Conservation (phyloP, 108 stramenopile genomes). For the Aurantiochytrium sp. region DNA sequence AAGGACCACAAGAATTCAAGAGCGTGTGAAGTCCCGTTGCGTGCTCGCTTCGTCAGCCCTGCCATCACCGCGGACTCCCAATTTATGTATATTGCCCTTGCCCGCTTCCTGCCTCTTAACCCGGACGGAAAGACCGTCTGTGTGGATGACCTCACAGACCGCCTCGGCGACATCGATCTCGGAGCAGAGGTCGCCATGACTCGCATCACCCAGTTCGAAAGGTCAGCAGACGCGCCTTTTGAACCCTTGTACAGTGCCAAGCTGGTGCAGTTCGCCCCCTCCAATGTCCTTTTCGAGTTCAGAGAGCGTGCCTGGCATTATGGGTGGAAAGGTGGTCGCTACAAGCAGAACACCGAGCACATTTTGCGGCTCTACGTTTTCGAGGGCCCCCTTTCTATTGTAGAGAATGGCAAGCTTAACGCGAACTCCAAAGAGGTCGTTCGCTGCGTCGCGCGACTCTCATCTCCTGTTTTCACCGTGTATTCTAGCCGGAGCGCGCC, state of each 20-base stretch:
- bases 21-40: neutral
- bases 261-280: neutral
- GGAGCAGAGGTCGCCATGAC: neutral
- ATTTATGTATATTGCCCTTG: neutral
- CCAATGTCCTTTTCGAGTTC: neutral
- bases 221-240: neutral
- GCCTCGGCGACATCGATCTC: neutral
- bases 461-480: neutral
- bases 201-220: neutral
- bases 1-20: neutral
- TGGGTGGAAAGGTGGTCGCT: neutral
- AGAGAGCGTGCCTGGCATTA: conserved; percentile 7
- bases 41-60: neutral
- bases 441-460: neutral
- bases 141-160: neutral
- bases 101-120: neutral
- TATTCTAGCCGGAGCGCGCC: conserved; percentile 16
- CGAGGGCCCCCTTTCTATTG: neutral
- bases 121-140: neutral
- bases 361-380: neutral
- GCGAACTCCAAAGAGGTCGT: neutral
- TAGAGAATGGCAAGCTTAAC: neutral
- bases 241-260: neutral
- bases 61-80: neutral
- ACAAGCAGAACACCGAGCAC: conserved; percentile 8